Evolutionary conservation across 306 rosid species (phyloP).

Genomic region (Malus orientalis): DNA sequence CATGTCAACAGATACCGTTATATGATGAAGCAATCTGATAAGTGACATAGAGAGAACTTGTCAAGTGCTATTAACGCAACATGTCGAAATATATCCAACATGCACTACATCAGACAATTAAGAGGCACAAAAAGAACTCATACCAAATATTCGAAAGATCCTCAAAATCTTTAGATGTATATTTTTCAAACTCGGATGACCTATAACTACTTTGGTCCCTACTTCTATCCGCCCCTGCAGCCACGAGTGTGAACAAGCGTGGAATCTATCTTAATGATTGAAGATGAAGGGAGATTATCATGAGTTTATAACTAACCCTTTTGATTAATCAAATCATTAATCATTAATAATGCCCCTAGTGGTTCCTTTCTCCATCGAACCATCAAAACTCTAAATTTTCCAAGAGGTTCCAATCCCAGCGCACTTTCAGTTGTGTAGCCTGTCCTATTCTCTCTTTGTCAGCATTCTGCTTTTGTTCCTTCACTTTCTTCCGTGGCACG

Average conservation of each 20-base stretch:
- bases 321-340: neutral
- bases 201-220: too few species aligned
- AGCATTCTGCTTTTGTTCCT: neutral
- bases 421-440: neutral
- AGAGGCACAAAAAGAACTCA: too few species aligned
- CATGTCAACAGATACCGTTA: too few species aligned
- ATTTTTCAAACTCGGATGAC: too few species aligned
- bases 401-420: neutral
- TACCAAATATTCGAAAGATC: too few species aligned
- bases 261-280: neutral
- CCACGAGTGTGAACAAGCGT: neutral
- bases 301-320: neutral
- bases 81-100: too few species aligned
- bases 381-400: neutral
- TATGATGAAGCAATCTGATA: too few species aligned
- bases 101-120: too few species aligned
- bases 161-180: accelerated
- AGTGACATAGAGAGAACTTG: too few species aligned
- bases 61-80: too few species aligned
- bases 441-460: neutral
- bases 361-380: neutral
- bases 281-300: neutral
- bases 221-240: too few species aligned
- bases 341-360: neutral
- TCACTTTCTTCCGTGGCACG: neutral